phyloP scores from a whole-genome alignment of 139 green algal genomes.

The Coccomyxa sp. region DNA sequence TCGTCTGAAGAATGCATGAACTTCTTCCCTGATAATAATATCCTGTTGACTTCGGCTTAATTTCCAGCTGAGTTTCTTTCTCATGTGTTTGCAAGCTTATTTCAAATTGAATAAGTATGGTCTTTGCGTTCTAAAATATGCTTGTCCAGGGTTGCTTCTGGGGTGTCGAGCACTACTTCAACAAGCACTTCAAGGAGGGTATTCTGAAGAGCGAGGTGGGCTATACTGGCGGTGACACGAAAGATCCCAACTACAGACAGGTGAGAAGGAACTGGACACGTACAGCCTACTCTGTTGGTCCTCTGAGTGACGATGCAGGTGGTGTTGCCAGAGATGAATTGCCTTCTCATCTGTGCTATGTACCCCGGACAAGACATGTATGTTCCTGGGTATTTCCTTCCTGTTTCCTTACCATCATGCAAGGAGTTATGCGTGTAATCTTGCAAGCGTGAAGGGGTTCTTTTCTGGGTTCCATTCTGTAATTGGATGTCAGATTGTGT shows the following conservation, averaged over 20 bases:
- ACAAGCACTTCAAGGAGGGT: slow-evolving; percentile 12
- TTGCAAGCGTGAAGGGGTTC: too few relatives aligned
- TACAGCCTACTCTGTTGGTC: slow-evolving; percentile 24
- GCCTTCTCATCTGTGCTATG: too few relatives aligned
- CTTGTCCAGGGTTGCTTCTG: slow-evolving; percentile 12
- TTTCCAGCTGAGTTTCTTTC: not conserved
- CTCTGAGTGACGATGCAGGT: slow-evolving; percentile 19
- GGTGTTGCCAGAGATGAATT: too few relatives aligned
- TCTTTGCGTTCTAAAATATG: not conserved
- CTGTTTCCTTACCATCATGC: too few relatives aligned
- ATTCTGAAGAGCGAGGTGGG: not conserved
- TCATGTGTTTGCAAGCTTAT: not conserved
- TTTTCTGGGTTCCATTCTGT: too few relatives aligned
- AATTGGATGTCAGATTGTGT: too few relatives aligned
- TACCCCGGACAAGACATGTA: too few relatives aligned
- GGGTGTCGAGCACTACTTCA: slow-evolving; percentile 13
- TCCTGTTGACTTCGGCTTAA: not conserved
- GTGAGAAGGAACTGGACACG: slow-evolving; percentile 28
- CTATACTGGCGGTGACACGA: not conserved
- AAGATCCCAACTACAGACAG: not conserved
- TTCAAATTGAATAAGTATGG: too few relatives aligned
- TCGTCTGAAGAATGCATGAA: too few relatives aligned
- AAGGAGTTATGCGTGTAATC: too few relatives aligned
- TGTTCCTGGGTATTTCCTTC: too few relatives aligned
- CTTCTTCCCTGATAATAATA: too few relatives aligned